Conservation (phyloP, 108 stramenopile genomes). For the Aurantiochytrium sp. region DNA sequence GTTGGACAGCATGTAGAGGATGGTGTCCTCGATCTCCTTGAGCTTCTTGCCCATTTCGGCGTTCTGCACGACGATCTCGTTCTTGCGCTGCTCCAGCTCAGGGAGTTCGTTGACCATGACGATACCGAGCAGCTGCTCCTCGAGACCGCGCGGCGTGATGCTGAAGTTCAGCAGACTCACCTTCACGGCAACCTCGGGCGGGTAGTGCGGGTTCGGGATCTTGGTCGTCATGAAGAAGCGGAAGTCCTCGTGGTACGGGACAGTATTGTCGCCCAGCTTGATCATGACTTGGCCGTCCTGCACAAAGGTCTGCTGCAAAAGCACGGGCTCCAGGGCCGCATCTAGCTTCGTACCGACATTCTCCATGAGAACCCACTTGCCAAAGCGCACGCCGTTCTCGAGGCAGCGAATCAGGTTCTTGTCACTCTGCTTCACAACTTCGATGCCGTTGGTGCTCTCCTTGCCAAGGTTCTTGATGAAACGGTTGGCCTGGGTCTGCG, state of each 20-base stretch:
- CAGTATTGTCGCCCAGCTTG: slow-evolving; percentile 60
- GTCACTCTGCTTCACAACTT: slow-evolving; percentile 56
- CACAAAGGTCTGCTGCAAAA: slow-evolving; percentile 65
- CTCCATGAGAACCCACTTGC: slow-evolving; percentile 65
- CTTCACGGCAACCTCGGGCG: slow-evolving; percentile 58
- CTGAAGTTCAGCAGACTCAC: slow-evolving; percentile 58
- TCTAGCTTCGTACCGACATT: slow-evolving; percentile 63
- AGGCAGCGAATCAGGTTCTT: slow-evolving; percentile 60
- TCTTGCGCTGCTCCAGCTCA: slow-evolving; percentile 60
- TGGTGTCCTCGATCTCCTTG: slow-evolving; percentile 56
- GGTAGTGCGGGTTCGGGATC: slow-evolving; percentile 57
- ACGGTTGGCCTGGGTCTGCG: slow-evolving; percentile 65
- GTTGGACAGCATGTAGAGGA: slow-evolving; percentile 53
- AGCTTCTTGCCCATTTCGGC: slow-evolving; percentile 48
- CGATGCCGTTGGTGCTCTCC: slow-evolving; percentile 59
- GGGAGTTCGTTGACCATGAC: slow-evolving; percentile 59
- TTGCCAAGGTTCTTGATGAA: slow-evolving; percentile 62
- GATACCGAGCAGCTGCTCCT: slow-evolving; percentile 58
- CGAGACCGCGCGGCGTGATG: slow-evolving; percentile 57
- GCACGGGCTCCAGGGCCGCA: slow-evolving; percentile 63
- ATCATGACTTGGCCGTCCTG: slow-evolving; percentile 69
- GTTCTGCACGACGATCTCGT: slow-evolving; percentile 42
- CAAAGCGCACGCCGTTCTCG: slow-evolving; percentile 65
- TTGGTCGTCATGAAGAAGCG: slow-evolving; percentile 62
- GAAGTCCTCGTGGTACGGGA: slow-evolving; percentile 63